phyloP scores from a whole-genome alignment of 257 asterid species.

The Solanum piurae region DNA sequence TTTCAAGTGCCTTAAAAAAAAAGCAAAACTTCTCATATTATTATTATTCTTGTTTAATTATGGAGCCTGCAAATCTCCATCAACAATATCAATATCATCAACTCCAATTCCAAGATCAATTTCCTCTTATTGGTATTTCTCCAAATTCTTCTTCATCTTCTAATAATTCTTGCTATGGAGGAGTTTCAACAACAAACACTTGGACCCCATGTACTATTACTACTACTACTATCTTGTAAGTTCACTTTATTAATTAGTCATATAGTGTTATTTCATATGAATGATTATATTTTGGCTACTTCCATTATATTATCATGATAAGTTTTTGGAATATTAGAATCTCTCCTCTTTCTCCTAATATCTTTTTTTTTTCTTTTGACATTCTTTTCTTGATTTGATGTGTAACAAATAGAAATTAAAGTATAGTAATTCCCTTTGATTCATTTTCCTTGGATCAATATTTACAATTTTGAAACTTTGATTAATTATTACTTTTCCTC shows the following conservation, averaged over 20 bases:
- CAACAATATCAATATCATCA: slow-evolving; percentile 26
- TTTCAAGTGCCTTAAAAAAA: slow-evolving; percentile 45
- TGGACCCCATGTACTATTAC: slow-evolving; percentile 48
- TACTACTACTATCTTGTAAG: slow-evolving; percentile 53
- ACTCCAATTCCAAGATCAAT: slow-evolving; percentile 43
- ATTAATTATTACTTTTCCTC: neutral
- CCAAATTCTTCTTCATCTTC: slow-evolving; percentile 19
- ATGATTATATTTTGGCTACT: slow-evolving; percentile 20
- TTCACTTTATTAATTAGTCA: slow-evolving; percentile 5
- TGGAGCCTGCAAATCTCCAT: slow-evolving; percentile 70
- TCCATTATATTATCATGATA: slow-evolving; percentile 9
- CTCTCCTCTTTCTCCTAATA: slow-evolving; percentile 4
- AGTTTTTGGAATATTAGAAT: slow-evolving; percentile 10
- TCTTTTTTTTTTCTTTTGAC: neutral
- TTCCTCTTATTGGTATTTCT: slow-evolving; percentile 43
- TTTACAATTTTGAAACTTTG: neutral
- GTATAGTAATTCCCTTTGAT: neutral
- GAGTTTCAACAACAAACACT: slow-evolving; percentile 17
- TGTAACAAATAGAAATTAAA: slow-evolving; percentile 20
- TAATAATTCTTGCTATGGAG: slow-evolving; percentile 33
- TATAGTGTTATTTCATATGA: neutral
- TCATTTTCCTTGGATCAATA: neutral
- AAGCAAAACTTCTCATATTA: neutral
- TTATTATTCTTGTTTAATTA: slow-evolving; percentile 12
- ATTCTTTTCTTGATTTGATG: slow-evolving; percentile 30